A percentile compares a stretch with the other conserved stretches of the same genome.
Conservation (phyloP, 2,329 filamentous ascomycete species). For the Aurifilum marmelostoma region DNA sequence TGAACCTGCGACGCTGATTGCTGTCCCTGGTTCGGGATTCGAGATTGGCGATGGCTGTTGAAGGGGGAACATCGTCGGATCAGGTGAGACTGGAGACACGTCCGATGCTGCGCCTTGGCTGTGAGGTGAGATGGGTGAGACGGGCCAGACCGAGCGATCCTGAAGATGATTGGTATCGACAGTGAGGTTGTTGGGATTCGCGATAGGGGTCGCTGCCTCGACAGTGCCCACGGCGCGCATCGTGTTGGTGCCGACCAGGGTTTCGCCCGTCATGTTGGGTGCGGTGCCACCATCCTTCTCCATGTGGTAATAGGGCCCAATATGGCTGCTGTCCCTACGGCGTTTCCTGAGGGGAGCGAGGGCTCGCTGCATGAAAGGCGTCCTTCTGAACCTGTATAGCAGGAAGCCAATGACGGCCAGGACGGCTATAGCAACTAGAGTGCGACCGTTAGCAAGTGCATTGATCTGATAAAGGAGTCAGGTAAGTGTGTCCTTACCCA, state of each 20-base stretch:
- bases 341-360: background rate
- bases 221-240: background rate
- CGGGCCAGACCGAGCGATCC: slow-evolving; percentile 7
- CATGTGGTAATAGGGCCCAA: slow-evolving; percentile 13
- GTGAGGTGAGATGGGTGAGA: slow-evolving; percentile 9
- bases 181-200: slow-evolving; percentile 5
- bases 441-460: background rate
- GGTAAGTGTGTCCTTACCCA: background rate
- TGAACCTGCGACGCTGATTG: slow-evolving; percentile 8
- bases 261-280: slow-evolving; percentile 19
- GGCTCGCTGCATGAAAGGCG: slow-evolving; percentile 4
- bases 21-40: background rate
- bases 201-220: background rate
- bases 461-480: background rate
- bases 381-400: slow-evolving; percentile 9
- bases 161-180: slow-evolving; percentile 4
- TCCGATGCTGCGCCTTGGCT: background rate
- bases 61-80: background rate
- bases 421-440: slow-evolving; percentile 5
- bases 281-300: slow-evolving; percentile 4
- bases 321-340: background rate
- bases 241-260: slow-evolving; percentile 2
- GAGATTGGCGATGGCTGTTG: slow-evolving; percentile 7
- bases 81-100: slow-evolving; percentile 15
- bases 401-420: slow-evolving; percentile 12